Evolutionary conservation across 352 stramenopile genomes (phyloP).

Genomic region (Pythium aphanidermatum): DNA sequence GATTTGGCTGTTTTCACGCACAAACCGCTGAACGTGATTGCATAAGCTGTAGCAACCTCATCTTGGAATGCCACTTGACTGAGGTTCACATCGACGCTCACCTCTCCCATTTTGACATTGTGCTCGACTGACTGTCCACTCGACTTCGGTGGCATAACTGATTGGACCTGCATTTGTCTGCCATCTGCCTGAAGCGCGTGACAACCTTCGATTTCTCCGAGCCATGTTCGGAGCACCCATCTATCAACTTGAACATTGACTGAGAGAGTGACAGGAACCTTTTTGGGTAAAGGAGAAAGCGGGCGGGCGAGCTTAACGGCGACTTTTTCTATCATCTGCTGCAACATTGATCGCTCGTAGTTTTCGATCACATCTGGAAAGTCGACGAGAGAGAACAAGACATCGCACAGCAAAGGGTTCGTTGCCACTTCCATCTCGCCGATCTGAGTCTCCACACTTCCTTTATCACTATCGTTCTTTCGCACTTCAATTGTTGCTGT

Average conservation of each 20-base stretch:
- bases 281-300: not conserved
- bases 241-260: constrained; percentile 11
- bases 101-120: constrained; percentile 8
- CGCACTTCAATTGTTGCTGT: not conserved
- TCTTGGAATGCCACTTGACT: constrained; percentile 3
- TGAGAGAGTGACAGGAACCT: constrained; percentile 5
- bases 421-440: constrained; percentile 1
- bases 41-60: not conserved
- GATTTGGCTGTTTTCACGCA: constrained; percentile 4
- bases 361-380: constrained; percentile 18
- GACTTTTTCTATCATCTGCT: constrained; percentile 10
- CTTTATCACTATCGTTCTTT: constrained; percentile 10
- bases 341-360: constrained; percentile 4
- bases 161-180: constrained; percentile 3
- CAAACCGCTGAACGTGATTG: constrained; percentile 4
- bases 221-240: constrained; percentile 12
- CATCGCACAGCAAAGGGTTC: constrained; percentile 9
- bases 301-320: not conserved
- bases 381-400: constrained; percentile 12
- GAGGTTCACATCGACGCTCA: constrained; percentile 1
- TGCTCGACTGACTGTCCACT: constrained; percentile 8
- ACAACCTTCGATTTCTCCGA: not conserved
- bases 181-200: constrained; percentile 7
- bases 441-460: constrained; percentile 2
- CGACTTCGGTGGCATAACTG: constrained; percentile 10